phyloP scores from a whole-genome alignment of 108 stramenopile species.

The Cyclotella cryptica region DNA sequence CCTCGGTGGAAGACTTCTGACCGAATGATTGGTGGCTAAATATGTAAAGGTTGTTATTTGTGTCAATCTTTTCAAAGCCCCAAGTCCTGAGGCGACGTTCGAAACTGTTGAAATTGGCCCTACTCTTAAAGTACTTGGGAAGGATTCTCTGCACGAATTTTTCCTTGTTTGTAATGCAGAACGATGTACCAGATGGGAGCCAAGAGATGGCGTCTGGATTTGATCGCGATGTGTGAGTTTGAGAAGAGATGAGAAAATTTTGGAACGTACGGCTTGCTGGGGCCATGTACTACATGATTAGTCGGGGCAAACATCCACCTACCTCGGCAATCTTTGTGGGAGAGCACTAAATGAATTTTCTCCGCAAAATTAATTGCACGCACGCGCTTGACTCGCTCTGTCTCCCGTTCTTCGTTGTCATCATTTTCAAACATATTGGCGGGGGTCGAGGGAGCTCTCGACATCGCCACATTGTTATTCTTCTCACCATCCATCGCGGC shows the following conservation, averaged over 20 bases:
- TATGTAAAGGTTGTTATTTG: neutral
- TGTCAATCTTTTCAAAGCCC: conserved; percentile 41
- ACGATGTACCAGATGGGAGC: conserved; percentile 57
- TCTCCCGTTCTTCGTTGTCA: no score
- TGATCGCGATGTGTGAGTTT: no score
- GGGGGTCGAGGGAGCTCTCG: no score
- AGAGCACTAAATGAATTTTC: conserved; percentile 46
- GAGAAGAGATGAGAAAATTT: neutral
- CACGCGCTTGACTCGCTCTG: neutral
- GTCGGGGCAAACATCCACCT: neutral
- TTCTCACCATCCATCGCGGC: no score
- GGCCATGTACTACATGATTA: neutral
- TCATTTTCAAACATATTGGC: no score
- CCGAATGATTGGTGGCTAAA: conserved; percentile 34
- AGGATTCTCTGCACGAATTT: conserved; percentile 46
- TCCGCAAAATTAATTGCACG: conserved; percentile 42
- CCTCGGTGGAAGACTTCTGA: neutral
- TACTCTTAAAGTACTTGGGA: conserved; percentile 47
- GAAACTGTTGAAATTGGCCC: conserved; percentile 56
- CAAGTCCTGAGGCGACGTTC: conserved; percentile 52
- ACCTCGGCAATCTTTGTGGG: conserved; percentile 26
- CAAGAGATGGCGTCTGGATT: conserved; percentile 36
- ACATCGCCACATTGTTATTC: no score
- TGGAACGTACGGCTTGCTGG: neutral
- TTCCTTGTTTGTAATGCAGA: conserved; percentile 54